A percentile compares a stretch with the other conserved stretches of the same genome.
Evolutionary conservation across 2,329 filamentous ascomycete species (phyloP).

Genomic region (Aureobasidium melanogenum): DNA sequence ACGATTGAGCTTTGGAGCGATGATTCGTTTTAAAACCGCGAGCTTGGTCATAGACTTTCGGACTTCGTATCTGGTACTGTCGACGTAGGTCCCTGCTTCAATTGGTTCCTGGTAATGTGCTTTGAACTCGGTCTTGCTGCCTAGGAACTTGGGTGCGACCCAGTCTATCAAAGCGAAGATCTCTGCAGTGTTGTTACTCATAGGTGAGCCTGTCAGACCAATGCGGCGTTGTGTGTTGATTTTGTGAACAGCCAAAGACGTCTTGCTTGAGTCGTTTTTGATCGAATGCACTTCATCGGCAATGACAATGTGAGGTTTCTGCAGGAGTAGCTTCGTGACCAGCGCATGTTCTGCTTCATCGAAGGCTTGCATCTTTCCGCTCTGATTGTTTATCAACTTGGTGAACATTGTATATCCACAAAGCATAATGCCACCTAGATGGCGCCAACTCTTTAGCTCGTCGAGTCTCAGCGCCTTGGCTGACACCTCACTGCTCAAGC

Average conservation of each 20-base stretch:
- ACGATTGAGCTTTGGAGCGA: constrained; percentile 71
- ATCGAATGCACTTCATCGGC: constrained; percentile 78
- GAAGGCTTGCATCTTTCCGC: constrained; percentile 37
- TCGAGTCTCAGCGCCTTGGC: constrained; percentile 31
- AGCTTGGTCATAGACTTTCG: constrained; percentile 58
- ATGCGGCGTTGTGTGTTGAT: constrained; percentile 65
- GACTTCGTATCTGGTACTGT: constrained; percentile 50
- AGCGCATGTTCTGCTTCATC: constrained; percentile 41
- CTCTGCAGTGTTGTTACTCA: constrained; percentile 75
- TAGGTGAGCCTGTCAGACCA: constrained; percentile 76
- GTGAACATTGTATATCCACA: constrained; percentile 65
- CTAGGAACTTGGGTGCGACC: constrained; percentile 73
- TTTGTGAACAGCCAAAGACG: constrained; percentile 45
- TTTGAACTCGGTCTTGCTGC: constrained; percentile 58
- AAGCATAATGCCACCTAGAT: constrained; percentile 62
- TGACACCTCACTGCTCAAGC: constrained; percentile 17
- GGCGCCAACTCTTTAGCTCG: constrained; percentile 51
- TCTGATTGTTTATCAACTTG: constrained; percentile 27
- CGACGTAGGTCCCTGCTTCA: constrained; percentile 56
- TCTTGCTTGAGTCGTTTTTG: constrained; percentile 54
- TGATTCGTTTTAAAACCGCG: constrained; percentile 58
- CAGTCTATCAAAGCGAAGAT: constrained; percentile 85
- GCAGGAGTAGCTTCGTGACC: constrained; percentile 43
- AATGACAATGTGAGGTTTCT: constrained; percentile 62
- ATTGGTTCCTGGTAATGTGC: constrained; percentile 66